Evolutionary conservation across 1,284 basidiomycete genomes (phyloP), one percentile per base, ranked within the genome.

Genomic region (Ganoderma sinense): DNA sequence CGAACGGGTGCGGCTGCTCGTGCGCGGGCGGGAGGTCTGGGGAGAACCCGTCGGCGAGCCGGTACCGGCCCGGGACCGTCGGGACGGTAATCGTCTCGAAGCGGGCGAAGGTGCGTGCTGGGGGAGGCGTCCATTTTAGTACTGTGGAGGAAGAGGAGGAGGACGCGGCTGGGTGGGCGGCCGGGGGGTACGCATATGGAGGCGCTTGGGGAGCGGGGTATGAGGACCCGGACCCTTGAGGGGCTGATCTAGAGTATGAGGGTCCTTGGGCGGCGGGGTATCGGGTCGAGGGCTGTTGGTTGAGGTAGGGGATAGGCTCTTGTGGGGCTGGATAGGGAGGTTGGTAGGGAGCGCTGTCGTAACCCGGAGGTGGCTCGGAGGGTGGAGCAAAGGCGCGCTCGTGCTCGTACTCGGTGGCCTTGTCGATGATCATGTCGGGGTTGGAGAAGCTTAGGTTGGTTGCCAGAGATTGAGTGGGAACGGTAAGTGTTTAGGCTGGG

Each of bases 1-100:
- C 67, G 65, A 84, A 84, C 6, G 83, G 82, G 73, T 84, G 83
- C 2, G 79, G 79, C 45, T 31, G 39, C 59, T 40, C 41, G 39
- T 26, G 14, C 16, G 65, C 63, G 11, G 65, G 67, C 16, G 73
- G 73, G 14, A 68, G 65, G 36, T 66, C 48, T 10, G 53, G 5
- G 14, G 73, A 65, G 67, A 73, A 74, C n/a, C 71, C 73, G 26
- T 33, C 61, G 26, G 61, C 11, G 43, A 62, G 61, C 26, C 20
- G 16, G 29, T 33, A 31, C 2, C 26, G 41, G 29, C 4, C 20
- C 14, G 26, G 41, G 29, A 13, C 20, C 14, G 26, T 13, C 14
- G 43, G 61, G 41, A 62, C 29, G 4, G 26, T 62, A 16, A 48
- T 40, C n/a, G 39, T 40, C 58, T 60, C 58, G 18, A 23, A 40